Percentiles rank a stretch among this genome's conserved stretches.
Conservation (phyloP, 306 rosid species). For the Pueraria montana region DNA sequence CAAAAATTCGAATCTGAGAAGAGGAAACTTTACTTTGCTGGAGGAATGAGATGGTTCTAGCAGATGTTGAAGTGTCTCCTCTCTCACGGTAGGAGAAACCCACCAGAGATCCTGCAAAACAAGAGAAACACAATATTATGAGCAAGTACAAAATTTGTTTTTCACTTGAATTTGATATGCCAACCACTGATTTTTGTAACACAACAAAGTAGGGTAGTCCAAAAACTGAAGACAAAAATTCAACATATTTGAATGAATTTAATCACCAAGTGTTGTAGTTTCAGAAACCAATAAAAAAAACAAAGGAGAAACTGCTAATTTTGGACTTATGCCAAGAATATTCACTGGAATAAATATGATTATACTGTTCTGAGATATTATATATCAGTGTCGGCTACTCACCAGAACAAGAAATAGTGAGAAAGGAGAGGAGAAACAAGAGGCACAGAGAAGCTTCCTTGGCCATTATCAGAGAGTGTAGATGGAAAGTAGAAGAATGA, state of each 20-base stretch:
- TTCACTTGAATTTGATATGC: background rate
- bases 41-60: conserved; percentile 52
- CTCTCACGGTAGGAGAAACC: conserved; percentile 63
- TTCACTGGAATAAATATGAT: conserved; percentile 10
- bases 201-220: background rate
- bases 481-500: conserved; percentile 44
- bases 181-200: background rate
- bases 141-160: conserved; percentile 36
- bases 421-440: conserved; percentile 65
- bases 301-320: background rate
- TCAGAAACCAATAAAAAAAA: conserved; percentile 32
- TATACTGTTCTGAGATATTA: conserved; percentile 22
- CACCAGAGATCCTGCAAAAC: conserved; percentile 62
- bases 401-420: conserved; percentile 71
- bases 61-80: conserved; percentile 54
- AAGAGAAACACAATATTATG: conserved; percentile 28
- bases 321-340: background rate
- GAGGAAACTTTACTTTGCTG: conserved; percentile 53
- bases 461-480: conserved; percentile 65
- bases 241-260: conserved; percentile 23
- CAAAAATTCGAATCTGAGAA: conserved; percentile 63
- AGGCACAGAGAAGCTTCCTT: conserved; percentile 63
- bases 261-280: conserved; percentile 10
- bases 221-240: conserved; percentile 6
- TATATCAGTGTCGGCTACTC: conserved; percentile 41